Conservation (phyloP, 495 filamentous ascomycete species). For the Aspergillus panamensis region DNA sequence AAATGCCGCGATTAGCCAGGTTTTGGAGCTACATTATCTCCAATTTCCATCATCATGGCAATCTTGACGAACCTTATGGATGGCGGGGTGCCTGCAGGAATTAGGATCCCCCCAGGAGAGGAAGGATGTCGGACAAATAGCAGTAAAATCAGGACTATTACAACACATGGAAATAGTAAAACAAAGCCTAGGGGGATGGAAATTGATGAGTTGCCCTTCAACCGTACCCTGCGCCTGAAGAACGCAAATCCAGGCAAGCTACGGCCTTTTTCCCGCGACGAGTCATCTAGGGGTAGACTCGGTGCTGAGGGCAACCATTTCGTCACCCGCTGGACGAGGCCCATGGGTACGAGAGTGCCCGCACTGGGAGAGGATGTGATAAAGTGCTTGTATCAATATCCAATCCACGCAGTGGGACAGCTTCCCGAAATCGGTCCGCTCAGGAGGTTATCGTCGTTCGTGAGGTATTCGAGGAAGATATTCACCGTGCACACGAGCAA, state of each 20-base stretch:
- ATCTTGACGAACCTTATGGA: constrained; percentile 70
- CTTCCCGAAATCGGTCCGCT: constrained; percentile 15
- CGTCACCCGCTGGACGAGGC: constrained; percentile 58
- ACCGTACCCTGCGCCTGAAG: constrained; percentile 80
- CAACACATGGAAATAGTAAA: constrained; percentile 86
- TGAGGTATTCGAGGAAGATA: constrained; percentile 4
- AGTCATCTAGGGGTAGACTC: constrained; percentile 58
- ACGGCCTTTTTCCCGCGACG: constrained; percentile 52
- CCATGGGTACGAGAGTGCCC: constrained; percentile 47
- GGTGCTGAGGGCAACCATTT: constrained; percentile 62
- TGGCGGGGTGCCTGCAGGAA: constrained; percentile 87
- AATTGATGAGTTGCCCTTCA: constrained; percentile 91
- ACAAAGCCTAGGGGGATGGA: constrained; percentile 93
- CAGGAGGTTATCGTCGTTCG: not conserved
- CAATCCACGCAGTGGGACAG: constrained; percentile 23
- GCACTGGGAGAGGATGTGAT: constrained; percentile 23
- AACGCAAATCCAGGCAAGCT: constrained; percentile 67
- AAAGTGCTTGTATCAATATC: constrained; percentile 23
- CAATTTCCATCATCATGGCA: not conserved
- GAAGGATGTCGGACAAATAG: constrained; percentile 88
- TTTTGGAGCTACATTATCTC: not conserved
- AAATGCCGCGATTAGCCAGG: constrained; percentile 12
- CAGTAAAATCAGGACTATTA: constrained; percentile 84
- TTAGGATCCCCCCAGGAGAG: constrained; percentile 74
- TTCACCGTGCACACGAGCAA: constrained; percentile 17